Base-by-base conservation (phyloP, 495 filamentous ascomycete genomes). In the Alectoria sarmentosa region DNA sequence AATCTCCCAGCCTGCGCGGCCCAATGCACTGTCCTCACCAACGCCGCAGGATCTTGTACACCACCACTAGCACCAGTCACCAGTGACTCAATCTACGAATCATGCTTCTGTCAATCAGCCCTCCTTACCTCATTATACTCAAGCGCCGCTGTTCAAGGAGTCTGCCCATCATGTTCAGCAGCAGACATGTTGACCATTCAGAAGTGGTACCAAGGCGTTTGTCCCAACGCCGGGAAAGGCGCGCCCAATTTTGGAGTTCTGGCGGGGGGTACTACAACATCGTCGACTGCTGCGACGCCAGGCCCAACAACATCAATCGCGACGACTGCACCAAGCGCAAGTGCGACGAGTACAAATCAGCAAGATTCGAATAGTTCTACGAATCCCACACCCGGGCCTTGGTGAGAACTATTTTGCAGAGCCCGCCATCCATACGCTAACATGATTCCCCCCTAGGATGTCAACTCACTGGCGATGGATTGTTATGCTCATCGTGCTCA, bases 31-130 rank as follows among this genome's bases (percentile, higher is more conserved):
- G 36, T 70, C 59, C 77, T 86, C 62, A 59, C 68, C 30, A 65
- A 77, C 44, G 83, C 83, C 39, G 76, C 81, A 63, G 63, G 61
- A 30, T 73, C 69, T 39, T 86, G 84, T 66, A 64, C 77, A 19
- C 52, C 52, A 34, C 52, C 52, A 10, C 52, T 55, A 6, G 52
- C 52, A 34, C 76, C 77, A 42, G 57, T 60, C 37, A 71, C 60
- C 65, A 74, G 57, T 64, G 69, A 63, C 68, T 71, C 26, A 28
- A 74, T 70, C 65, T 82, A 81, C 70, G 74, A 80, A 62, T 76
- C 76, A 32, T 86, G 84, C 68, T 83, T 86, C 74, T 86, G 84
- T 72, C 74, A 79, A 65, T 82, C 79, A 17, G 63, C 72, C 15
- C 69, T 73, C 44, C 74, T 85, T 15, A 71, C 70, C 19, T 64